phyloP scores from a whole-genome alignment of 2,329 filamentous ascomycete genomes.

The Macrophomina pseudophaseolina region DNA sequence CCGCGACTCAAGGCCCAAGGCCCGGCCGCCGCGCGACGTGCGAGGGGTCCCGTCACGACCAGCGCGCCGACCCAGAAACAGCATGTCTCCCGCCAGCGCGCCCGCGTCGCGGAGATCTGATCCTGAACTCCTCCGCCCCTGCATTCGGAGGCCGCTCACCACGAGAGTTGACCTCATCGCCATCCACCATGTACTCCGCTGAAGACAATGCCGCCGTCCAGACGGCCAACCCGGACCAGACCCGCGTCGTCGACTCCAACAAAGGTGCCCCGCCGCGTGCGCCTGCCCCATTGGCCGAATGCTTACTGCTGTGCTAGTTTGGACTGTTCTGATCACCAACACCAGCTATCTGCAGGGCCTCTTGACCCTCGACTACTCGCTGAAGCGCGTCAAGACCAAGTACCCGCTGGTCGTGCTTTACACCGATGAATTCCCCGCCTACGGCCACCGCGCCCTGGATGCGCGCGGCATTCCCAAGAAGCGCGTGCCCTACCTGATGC shows the following conservation, averaged over 20 bases:
- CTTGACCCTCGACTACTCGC: slow-evolving; percentile 78
- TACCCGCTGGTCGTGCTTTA: slow-evolving; percentile 86
- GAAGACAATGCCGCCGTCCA: slow-evolving; percentile 15
- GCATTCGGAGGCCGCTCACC: slow-evolving; percentile 7
- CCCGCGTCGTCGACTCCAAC: slow-evolving; percentile 40
- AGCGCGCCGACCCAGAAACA: slow-evolving; percentile 21
- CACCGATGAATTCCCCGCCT: slow-evolving; percentile 73
- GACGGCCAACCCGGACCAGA: slow-evolving; percentile 32
- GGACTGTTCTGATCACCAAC: slow-evolving; percentile 88
- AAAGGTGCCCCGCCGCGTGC: slow-evolving; percentile 36
- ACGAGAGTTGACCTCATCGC: background rate
- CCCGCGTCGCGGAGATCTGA: slow-evolving; percentile 16
- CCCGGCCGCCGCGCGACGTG: background rate
- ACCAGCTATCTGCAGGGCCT: slow-evolving; percentile 80
- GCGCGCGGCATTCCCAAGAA: slow-evolving; percentile 72
- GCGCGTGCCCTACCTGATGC: slow-evolving; percentile 74
- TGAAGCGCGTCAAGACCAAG: slow-evolving; percentile 66
- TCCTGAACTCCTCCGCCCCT: slow-evolving; percentile 23
- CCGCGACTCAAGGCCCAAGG: slow-evolving; percentile 9
- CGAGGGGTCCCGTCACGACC: slow-evolving; percentile 20
- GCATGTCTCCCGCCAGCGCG: slow-evolving; percentile 14
- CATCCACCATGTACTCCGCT: background rate
- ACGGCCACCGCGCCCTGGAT: slow-evolving; percentile 72
- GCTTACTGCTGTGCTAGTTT: slow-evolving; percentile 61
- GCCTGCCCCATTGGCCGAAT: background rate